These are phyloP conservation scores for Trichoderma endophyticum DNA, from an alignment of 2,329 filamentous ascomycete species.

Conservation along the genomic window DNA sequence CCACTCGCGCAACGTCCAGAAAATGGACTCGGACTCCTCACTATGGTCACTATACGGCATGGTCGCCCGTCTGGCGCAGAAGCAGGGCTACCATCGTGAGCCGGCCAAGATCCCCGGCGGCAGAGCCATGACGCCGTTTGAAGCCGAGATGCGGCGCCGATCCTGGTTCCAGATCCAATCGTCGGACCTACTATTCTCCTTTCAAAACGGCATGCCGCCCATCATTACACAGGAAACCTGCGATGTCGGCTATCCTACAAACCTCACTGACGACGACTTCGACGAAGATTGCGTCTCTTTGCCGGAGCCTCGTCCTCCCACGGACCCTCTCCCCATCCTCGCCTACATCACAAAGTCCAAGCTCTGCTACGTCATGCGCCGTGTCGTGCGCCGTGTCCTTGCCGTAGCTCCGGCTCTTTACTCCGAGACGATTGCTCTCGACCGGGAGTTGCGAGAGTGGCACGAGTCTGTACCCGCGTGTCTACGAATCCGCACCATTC, in stretches of 20 bases:
- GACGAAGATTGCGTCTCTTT: conserved; percentile 44
- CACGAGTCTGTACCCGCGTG: conserved; percentile 37
- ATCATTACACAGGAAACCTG: conserved; percentile 46
- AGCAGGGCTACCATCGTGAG: conserved; percentile 52
- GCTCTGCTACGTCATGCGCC: conserved; percentile 43
- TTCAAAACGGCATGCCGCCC: conserved; percentile 52
- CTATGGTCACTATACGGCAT: conserved; percentile 49
- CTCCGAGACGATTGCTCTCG: conserved; percentile 33
- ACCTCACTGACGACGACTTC: conserved; percentile 51
- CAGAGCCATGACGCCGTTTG: conserved; percentile 42
- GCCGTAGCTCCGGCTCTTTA: conserved; percentile 38
- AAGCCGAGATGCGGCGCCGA: conserved; percentile 50
- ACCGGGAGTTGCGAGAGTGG: conserved; percentile 40
- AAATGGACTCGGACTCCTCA: conserved; percentile 41
- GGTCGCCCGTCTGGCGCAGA: conserved; percentile 47
- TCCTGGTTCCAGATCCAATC: conserved; percentile 48
- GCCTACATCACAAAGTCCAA: conserved; percentile 43
- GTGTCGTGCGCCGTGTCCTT: conserved; percentile 42
- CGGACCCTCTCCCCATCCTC: conserved; percentile 43
- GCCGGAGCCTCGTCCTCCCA: conserved; percentile 41
- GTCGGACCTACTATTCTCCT: conserved; percentile 48
- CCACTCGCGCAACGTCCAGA: conserved; percentile 41
- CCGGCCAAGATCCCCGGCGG: conserved; percentile 38
- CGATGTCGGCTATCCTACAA: conserved; percentile 45
- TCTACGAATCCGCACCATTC: conserved; percentile 41